Evolutionary conservation across 2,329 filamentous ascomycete species (phyloP), one percentile per base, ranked within the genome.

Genomic region (Sphaerulina populicola): DNA sequence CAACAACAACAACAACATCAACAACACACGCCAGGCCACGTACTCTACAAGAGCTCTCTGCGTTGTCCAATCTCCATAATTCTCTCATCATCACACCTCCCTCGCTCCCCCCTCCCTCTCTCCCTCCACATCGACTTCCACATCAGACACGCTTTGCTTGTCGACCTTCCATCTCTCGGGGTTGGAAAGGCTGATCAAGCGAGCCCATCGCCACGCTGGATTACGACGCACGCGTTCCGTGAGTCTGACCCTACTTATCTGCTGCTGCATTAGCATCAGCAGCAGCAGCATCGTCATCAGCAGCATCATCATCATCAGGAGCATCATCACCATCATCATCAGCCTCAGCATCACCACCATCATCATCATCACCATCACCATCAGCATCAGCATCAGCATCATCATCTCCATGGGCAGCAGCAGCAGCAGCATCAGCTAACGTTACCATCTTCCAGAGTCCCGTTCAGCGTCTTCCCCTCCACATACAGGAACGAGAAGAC

Each of bases 401-500:
- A 35, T 10, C 31, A n/a, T 35, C 10, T 35, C 8, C 8, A 33
- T 9, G 8, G 11, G 12, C 18, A 11, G 18, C 31, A 9, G 8
- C 14, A 36, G 21, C 23, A 18, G 23, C 35, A 15, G 5, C 30
- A 45, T 36, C n/a, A 42, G 14, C 44, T 39, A 5, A 47, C 54
- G 52, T 39, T 54, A 15, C 4, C 14, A 6, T 18, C 15, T 44
- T 47, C 6, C 61, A 65, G 62, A 61, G 93, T 97, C 77, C 91
- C 91, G 78, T 94, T 96, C 84, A 96, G 89, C 87, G 86, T 96
- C 86, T 96, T 97, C 83, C 91, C 91, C 79, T 95, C 89, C 75
- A 88, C 89, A 76, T 97, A 96, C 82, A 82, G 86, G 76, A 83
- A 79, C 79, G 80, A 82, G 76, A 77, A 66, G 62, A 63, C 78